Evolutionary conservation across 2,329 filamentous ascomycete species (phyloP).

Genomic region (Graphium sp.): DNA sequence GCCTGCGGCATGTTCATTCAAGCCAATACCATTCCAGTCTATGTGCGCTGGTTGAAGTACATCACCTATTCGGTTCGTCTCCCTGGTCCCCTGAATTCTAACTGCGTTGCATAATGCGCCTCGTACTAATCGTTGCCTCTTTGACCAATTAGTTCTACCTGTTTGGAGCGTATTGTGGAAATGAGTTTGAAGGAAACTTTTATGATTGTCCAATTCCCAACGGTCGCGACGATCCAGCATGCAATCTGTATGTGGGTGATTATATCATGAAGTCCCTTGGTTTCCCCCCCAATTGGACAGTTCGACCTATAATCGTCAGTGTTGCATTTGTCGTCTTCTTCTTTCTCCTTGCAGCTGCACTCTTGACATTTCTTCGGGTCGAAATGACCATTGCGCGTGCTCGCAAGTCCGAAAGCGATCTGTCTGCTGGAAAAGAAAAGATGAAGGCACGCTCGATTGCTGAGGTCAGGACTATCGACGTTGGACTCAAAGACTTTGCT

Average conservation of each 20-base stretch:
- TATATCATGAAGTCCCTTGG: slow-evolving; percentile 56
- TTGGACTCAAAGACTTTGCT: slow-evolving; percentile 47
- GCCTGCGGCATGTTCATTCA: slow-evolving; percentile 67
- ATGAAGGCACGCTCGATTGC: slow-evolving; percentile 35
- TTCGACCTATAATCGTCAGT: slow-evolving; percentile 46
- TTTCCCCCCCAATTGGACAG: slow-evolving; percentile 50
- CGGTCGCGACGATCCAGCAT: slow-evolving; percentile 45
- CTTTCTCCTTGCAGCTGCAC: slow-evolving; percentile 38
- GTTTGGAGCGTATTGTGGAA: slow-evolving; percentile 53
- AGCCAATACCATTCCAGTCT: slow-evolving; percentile 54
- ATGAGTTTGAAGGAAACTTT: slow-evolving; percentile 56
- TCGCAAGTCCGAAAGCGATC: slow-evolving; percentile 38
- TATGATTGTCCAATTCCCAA: slow-evolving; percentile 54
- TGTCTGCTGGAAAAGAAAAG: slow-evolving; percentile 55
- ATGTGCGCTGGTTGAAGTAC: slow-evolving; percentile 65
- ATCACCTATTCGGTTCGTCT: slow-evolving; percentile 36
- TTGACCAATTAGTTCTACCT: slow-evolving; percentile 45
- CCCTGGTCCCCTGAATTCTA: not conserved
- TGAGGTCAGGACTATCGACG: slow-evolving; percentile 42
- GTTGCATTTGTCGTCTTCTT: slow-evolving; percentile 48
- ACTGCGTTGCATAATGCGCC: not conserved
- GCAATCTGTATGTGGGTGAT: slow-evolving; percentile 49
- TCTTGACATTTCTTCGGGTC: slow-evolving; percentile 46
- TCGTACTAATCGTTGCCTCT: slow-evolving; percentile 8
- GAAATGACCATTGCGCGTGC: slow-evolving; percentile 55